These are phyloP conservation scores for Massariosphaeria phaeospora DNA, from an alignment of 495 filamentous ascomycete species.

Conservation along the genomic window DNA sequence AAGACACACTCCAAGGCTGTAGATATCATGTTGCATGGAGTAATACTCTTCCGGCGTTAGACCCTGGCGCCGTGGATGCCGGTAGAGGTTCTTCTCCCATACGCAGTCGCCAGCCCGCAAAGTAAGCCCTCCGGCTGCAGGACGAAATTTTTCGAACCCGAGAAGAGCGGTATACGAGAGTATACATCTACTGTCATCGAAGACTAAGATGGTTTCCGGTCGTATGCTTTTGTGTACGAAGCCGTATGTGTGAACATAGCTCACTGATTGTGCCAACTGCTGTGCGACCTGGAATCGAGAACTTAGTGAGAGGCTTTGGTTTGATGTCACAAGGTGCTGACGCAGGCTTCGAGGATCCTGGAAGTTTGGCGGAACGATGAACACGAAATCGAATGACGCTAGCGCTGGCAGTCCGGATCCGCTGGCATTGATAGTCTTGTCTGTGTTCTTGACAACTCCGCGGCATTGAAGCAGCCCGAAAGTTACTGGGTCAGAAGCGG, in stretches of 20 bases:
- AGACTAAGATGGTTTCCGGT: conserved; percentile 50
- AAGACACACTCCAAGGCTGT: conserved; percentile 57
- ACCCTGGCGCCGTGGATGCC: conserved; percentile 53
- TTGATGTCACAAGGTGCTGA: not conserved
- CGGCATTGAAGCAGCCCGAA: conserved; percentile 14
- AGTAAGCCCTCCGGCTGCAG: conserved; percentile 41
- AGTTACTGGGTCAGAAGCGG: conserved; percentile 11
- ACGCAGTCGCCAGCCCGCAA: conserved; percentile 40
- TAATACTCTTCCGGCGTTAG: conserved; percentile 41
- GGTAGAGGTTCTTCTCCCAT: conserved; percentile 52
- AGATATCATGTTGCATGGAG: conserved; percentile 61
- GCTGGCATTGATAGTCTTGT: not conserved
- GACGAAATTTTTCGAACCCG: conserved; percentile 50
- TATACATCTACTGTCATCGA: conserved; percentile 32
- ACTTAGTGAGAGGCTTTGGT: conserved; percentile 23
- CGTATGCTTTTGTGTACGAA: conserved; percentile 58
- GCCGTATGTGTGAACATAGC: conserved; percentile 48
- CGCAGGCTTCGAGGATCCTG: not conserved
- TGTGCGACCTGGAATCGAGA: conserved; percentile 44
- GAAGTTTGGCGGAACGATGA: not conserved
- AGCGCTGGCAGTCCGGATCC: too few relatives aligned
- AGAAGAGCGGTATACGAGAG: conserved; percentile 43
- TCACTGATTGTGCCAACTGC: conserved; percentile 45
- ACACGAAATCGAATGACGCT: not conserved
- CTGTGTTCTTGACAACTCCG: conserved; percentile 4